Evolutionary conservation across 805 yeast genomes (phyloP), one percentile per base, ranked within the genome.

Genomic region (Pichia deserticola): DNA sequence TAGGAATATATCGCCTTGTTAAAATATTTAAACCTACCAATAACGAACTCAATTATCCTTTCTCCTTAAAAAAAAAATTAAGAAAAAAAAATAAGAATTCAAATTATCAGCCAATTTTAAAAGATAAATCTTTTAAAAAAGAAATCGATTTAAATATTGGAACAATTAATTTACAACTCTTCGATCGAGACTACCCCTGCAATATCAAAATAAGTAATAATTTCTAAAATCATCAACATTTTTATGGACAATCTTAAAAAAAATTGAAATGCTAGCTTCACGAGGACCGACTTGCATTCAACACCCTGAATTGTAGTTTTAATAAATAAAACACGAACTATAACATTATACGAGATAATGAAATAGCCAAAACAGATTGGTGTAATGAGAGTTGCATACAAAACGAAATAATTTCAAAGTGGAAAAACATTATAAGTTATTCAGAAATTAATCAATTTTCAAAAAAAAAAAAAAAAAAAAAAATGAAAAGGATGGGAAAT

Each of bases 1-100:
- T 86, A 92, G 98, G 98, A 92, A 92, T 92, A 92, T 92, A 95
- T 92, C 81, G 97, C 95, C 75, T 72, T 83, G 77, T 68, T 41
- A 28, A 40, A 40, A 41, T 5, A 34, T 27, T 68, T 45, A 51
- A 71, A 78, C 72, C 55, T 53, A 70, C 72, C 84, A 54, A 54
- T 51, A 76, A 74, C 84, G 86, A 83, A 81, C 87, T 82, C 79
- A 63, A 76, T 72, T 68, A 59, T 67, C 65, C 20, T 20, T 20
- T 20, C 20, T 20, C 20, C 20, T 20, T 20, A 20, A 20, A 20
- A 20, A 20, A 20, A 37, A 20, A 32, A 27, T 20, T 27, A 41
- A 40, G 38, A 20, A 20, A 20, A 20, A 27, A 10, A 39, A 34
- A 33, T 34, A 50, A 54, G 60, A 53, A 48, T 46, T 51, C 59